phyloP scores from a whole-genome alignment of 1,284 basidiomycete genomes.

The Phellopilus nigrolimitatus region DNA sequence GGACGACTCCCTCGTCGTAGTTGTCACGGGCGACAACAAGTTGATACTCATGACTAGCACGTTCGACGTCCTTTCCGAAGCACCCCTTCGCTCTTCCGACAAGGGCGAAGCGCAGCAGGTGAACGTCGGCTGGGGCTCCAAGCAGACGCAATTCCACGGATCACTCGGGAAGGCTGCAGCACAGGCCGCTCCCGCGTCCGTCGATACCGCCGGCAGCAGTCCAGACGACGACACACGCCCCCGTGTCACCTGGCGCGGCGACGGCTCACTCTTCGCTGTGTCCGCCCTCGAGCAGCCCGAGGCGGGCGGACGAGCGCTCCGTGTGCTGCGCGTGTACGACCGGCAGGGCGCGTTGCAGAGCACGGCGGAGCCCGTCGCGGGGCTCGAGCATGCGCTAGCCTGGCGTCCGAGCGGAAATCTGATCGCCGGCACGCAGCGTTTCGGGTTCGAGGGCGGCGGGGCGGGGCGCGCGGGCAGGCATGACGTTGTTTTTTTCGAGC shows the following conservation, averaged over 20 bases:
- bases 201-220: constrained; percentile 40
- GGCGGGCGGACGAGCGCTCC: constrained; percentile 33
- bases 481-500: constrained; percentile 92
- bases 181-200: constrained; percentile 42
- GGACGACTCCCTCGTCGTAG: constrained; percentile 52
- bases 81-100: constrained; percentile 63
- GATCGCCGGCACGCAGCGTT: constrained; percentile 80
- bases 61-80: constrained; percentile 86
- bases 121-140: constrained; percentile 97
- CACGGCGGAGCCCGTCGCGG: constrained; percentile 80
- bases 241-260: constrained; percentile 90
- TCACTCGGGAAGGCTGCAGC: constrained; percentile 89
- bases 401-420: constrained; percentile 91
- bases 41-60: constrained; percentile 86
- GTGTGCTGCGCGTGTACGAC: constrained; percentile 77
- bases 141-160: constrained; percentile 96
- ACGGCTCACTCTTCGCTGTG: constrained; percentile 85
- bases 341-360: constrained; percentile 77
- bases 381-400: constrained; percentile 75
- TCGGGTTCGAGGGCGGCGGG: constrained; percentile 69
- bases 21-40: constrained; percentile 61
- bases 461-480: constrained; percentile 67
- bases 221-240: constrained; percentile 73
- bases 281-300: constrained; percentile 56
- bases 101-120: constrained; percentile 92